These are phyloP conservation scores for Ulvella scutata DNA, from an alignment of 139 green algal species.

Conservation along the genomic window DNA sequence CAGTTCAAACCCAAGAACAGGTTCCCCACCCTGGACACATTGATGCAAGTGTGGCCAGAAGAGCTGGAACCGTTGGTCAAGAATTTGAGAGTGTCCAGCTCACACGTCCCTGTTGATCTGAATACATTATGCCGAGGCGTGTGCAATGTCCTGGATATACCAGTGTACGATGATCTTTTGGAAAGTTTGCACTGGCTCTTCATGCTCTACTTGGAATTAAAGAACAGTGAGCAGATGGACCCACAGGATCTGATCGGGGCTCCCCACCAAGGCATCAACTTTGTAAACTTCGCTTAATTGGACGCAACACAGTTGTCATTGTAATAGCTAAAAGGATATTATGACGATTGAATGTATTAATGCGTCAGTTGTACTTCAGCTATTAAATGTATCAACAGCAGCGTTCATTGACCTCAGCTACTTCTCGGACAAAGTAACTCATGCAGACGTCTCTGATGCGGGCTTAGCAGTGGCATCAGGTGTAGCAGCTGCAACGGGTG, in stretches of 20 bases:
- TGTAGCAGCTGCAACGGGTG: too few species aligned
- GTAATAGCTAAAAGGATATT: too few species aligned
- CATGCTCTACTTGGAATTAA: neutral
- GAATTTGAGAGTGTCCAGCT: neutral
- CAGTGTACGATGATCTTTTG: neutral
- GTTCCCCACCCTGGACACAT: neutral
- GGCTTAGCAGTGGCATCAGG: too few species aligned
- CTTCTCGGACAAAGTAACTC: too few species aligned
- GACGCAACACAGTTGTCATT: too few species aligned
- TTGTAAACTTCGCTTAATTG: neutral
- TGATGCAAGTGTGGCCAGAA: slow-evolving; percentile 2
- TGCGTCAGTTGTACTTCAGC: too few species aligned
- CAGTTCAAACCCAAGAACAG: neutral
- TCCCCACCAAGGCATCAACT: neutral
- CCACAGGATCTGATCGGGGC: neutral
- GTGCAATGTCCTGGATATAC: neutral
- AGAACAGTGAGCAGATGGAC: neutral
- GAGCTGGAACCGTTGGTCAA: neutral
- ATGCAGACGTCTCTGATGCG: too few species aligned
- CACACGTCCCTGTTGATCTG: neutral
- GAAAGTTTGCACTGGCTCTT: neutral
- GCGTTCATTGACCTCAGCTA: too few species aligned
- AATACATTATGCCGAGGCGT: neutral
- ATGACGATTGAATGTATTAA: too few species aligned
- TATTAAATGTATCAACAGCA: too few species aligned